A percentile compares a stretch with the other conserved stretches of the same genome.
Conservation (phyloP, 192 early-diverging fungal species). For the Coemansia sp. region DNA sequence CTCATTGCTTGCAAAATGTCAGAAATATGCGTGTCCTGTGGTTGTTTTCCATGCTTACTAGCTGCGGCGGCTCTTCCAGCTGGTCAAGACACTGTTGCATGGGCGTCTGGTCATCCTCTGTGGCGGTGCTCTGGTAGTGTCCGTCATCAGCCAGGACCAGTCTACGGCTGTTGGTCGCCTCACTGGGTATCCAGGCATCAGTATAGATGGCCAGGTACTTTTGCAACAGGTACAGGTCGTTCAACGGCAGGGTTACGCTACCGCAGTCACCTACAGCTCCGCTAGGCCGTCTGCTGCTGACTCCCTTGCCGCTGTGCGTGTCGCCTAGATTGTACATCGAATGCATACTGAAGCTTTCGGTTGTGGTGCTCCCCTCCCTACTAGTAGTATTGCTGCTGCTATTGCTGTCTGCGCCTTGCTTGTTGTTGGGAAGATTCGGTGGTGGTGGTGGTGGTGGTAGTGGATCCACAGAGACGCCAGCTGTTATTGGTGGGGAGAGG, state of each 20-base stretch:
- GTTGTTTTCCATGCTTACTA: conserved; percentile 21
- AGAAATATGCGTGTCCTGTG: conserved; percentile 31
- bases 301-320: background rate
- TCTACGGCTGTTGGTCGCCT: background rate
- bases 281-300: conserved; percentile 3
- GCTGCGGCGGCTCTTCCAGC: conserved; percentile 28
- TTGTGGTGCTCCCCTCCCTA: background rate
- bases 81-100: conserved; percentile 30
- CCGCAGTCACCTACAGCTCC: background rate
- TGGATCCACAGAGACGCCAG: background rate
- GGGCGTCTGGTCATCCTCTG: conserved; percentile 5
- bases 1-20: background rate
- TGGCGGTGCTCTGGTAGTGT: background rate
- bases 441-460: too few species aligned
- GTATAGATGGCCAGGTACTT: conserved; percentile 44
- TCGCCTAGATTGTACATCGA: conserved; percentile 32
- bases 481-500: background rate
- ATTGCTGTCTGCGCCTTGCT: background rate
- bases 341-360: conserved; percentile 23
- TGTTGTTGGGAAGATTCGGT: too few species aligned
- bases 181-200: conserved; percentile 34
- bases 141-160: background rate
- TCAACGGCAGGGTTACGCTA: conserved; percentile 31
- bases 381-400: conserved; percentile 13
- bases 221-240: conserved; percentile 51